These are phyloP conservation scores for Ophiostoma piceae DNA, from an alignment of 2,329 filamentous ascomycete species.

Conservation along the genomic window DNA sequence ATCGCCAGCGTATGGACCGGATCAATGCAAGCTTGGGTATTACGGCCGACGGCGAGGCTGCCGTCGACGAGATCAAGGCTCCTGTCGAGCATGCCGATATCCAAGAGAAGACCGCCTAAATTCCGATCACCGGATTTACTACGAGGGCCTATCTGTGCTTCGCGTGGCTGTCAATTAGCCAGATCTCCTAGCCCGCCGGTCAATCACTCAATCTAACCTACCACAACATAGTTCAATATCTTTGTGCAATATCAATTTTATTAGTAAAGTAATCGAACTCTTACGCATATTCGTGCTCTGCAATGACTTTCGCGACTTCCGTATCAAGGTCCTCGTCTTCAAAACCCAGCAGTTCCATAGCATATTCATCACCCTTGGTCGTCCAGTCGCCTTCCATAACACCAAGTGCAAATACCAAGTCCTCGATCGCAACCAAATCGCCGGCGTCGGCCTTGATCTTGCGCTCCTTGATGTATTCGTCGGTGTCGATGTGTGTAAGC, in stretches of 20 bases:
- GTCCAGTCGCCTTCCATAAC: constrained; percentile 47
- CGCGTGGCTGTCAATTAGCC: background rate
- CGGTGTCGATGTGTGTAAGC: constrained; percentile 35
- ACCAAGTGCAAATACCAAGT: constrained; percentile 47
- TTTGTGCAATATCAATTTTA: background rate
- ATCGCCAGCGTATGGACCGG: constrained; percentile 20
- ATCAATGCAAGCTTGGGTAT: constrained; percentile 31
- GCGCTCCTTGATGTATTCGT: constrained; percentile 38
- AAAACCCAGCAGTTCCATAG: constrained; percentile 45
- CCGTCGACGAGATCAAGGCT: background rate
- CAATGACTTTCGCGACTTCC: constrained; percentile 37
- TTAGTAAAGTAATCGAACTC: background rate
- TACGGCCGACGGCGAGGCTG: background rate
- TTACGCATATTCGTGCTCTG: background rate
- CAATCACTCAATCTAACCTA: background rate
- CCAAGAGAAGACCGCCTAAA: background rate
- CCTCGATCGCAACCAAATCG: constrained; percentile 39
- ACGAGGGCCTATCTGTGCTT: background rate
- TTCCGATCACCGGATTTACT: background rate
- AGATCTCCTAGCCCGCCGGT: background rate
- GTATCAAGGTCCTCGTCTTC: constrained; percentile 44
- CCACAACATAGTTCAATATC: background rate
- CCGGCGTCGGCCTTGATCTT: constrained; percentile 38
- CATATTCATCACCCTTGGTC: constrained; percentile 37
- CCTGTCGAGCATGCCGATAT: background rate